Conservation (phyloP, 805 yeast genomes). For the Sugiyamaella floridensis region DNA sequence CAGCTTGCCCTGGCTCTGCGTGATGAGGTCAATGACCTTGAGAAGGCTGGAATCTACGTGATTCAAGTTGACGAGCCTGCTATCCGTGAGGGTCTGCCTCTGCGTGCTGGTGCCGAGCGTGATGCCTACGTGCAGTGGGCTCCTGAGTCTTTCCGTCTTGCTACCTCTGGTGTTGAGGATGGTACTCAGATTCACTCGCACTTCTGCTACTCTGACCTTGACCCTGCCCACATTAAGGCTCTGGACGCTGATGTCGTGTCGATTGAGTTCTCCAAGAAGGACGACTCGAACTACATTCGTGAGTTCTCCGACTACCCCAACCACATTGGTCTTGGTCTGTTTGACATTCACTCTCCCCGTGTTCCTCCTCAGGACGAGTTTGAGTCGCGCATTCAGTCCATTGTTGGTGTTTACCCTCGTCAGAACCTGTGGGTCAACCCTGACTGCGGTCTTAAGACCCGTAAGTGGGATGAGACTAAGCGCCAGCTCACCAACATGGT, state of each 20-base stretch:
- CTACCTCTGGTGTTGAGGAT: conserved; percentile 96
- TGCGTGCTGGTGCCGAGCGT: conserved; percentile 96
- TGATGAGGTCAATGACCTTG: conserved; percentile 97
- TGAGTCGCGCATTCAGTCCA: conserved; percentile 85
- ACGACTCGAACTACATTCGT: conserved; percentile 95
- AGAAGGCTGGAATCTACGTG: conserved; percentile 95
- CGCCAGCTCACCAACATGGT: conserved; percentile 97
- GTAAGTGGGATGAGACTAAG: conserved; percentile 98
- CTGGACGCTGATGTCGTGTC: conserved; percentile 99
- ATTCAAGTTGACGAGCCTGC: conserved; percentile 99
- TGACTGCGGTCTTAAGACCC: conserved; percentile 99
- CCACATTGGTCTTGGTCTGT: conserved; percentile 98
- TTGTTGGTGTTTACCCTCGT: conserved; percentile 95
- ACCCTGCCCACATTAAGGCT: conserved; percentile 99
- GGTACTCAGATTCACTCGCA: conserved; percentile 98
- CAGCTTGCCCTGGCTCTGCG: conserved; percentile 97
- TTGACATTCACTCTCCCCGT: conserved; percentile 99
- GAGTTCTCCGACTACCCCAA: conserved; percentile 98
- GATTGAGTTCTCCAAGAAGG: conserved; percentile 99
- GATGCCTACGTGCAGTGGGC: conserved; percentile 97
- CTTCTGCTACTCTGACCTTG: conserved; percentile 99
- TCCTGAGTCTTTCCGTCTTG: conserved; percentile 98
- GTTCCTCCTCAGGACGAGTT: conserved; percentile 97
- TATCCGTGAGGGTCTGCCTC: conserved; percentile 99
- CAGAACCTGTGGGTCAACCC: conserved; percentile 99